Evolutionary conservation across 495 filamentous ascomycete species (phyloP).

Genomic region (Haplographium delicatum): DNA sequence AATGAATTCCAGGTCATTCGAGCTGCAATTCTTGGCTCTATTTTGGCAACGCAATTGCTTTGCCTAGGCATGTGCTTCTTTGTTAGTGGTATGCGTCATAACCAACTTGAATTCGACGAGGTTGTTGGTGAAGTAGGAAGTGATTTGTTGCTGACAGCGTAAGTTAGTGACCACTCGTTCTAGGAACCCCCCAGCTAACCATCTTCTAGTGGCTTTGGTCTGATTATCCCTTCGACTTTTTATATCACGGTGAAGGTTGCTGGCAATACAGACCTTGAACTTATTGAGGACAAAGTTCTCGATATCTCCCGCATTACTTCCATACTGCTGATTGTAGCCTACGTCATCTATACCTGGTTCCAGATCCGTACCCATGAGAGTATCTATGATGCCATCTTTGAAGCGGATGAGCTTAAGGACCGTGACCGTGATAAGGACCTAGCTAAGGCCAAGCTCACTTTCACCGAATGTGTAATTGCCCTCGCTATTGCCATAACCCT

Average conservation of each 20-base stretch:
- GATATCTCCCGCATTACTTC: conserved; percentile 71
- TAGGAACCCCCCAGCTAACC: neutral
- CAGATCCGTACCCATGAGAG: conserved; percentile 78
- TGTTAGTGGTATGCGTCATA: conserved; percentile 60
- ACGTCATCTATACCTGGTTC: conserved; percentile 72
- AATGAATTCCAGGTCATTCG: conserved; percentile 59
- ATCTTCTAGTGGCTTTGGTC: conserved; percentile 55
- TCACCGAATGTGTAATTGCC: conserved; percentile 68
- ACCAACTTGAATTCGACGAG: conserved; percentile 66
- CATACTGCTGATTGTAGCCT: conserved; percentile 74
- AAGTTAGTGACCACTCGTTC: conserved; percentile 16
- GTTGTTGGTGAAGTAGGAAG: conserved; percentile 77
- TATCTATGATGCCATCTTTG: conserved; percentile 67
- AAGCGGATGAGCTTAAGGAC: conserved; percentile 65
- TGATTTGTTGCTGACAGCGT: conserved; percentile 75
- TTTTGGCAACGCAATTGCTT: conserved; percentile 70
- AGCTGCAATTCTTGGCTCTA: conserved; percentile 76
- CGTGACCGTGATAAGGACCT: conserved; percentile 61
- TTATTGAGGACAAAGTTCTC: conserved; percentile 45
- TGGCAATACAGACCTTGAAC: conserved; percentile 22
- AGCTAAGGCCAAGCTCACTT: conserved; percentile 65
- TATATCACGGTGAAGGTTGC: conserved; percentile 49
- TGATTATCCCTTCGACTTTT: conserved; percentile 80
- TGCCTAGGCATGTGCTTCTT: conserved; percentile 78
- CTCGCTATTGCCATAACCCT: conserved; percentile 61